Evolutionary conservation across 208 protist species (phyloP).

Genomic region (Tetramitus jugosus): DNA sequence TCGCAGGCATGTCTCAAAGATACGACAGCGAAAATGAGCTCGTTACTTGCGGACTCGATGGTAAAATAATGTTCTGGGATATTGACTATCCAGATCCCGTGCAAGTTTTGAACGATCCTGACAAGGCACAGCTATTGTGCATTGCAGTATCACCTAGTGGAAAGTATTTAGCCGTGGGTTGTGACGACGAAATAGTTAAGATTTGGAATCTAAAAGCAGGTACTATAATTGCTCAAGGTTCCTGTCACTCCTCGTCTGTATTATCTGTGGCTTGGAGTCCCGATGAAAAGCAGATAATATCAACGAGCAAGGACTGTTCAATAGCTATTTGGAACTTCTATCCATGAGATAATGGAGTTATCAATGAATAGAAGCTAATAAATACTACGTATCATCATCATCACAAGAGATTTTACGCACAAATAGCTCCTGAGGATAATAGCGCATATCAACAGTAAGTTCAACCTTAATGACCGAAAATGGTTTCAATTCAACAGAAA

Average conservation of each 20-base stretch:
- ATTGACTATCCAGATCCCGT: constrained; percentile 21
- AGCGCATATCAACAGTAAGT: no score
- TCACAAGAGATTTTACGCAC: no score
- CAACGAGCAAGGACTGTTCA: neutral
- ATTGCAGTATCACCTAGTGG: neutral
- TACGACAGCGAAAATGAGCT: constrained; percentile 4
- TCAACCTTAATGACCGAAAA: no score
- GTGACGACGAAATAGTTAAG: neutral
- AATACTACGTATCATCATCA: no score
- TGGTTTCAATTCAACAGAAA: no score
- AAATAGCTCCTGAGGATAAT: no score
- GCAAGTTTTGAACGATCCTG: neutral
- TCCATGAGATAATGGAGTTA: no score
- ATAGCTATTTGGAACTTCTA: constrained; percentile 22
- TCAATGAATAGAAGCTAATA: no score
- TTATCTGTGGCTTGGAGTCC: neutral
- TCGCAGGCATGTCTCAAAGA: constrained; percentile 10
- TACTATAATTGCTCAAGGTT: neutral
- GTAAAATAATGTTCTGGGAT: constrained; percentile 12
- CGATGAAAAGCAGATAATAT: constrained; percentile 27
- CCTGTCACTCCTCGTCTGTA: neutral
- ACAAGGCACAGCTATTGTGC: neutral
- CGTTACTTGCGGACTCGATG: neutral
- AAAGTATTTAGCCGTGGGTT: constrained; percentile 17
- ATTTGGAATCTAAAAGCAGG: neutral